These are phyloP conservation scores for Citrus sinensis DNA, from an alignment of 345 rosid genomes.

Conservation along the genomic window DVS_A1.0 CM039165.1:35491501-35492000, in stretches of 20 bases:
- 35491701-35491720: neutral
- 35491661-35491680: neutral
- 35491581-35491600: neutral
- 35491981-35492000: neutral
- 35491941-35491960: neutral
- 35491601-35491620: conserved; percentile 16
- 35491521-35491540: neutral
- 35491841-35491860: neutral
- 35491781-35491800: neutral
- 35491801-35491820: neutral
- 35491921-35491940: neutral
- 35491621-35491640: neutral
- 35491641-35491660: neutral
- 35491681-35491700: neutral
- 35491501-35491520: too few relatives aligned
- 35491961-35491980: neutral
- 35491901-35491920: neutral
- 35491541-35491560: conserved; percentile 25
- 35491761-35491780: neutral
- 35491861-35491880: too few relatives aligned
- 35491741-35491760: conserved; percentile 38
- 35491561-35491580: neutral
- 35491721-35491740: neutral
- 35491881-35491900: neutral
- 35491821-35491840: conserved; percentile 11